A percentile compares a stretch with the other conserved stretches of the same genome.
Conservation (phyloP, 2,329 filamentous ascomycete species). For the Fusarium goolgardi region DNA sequence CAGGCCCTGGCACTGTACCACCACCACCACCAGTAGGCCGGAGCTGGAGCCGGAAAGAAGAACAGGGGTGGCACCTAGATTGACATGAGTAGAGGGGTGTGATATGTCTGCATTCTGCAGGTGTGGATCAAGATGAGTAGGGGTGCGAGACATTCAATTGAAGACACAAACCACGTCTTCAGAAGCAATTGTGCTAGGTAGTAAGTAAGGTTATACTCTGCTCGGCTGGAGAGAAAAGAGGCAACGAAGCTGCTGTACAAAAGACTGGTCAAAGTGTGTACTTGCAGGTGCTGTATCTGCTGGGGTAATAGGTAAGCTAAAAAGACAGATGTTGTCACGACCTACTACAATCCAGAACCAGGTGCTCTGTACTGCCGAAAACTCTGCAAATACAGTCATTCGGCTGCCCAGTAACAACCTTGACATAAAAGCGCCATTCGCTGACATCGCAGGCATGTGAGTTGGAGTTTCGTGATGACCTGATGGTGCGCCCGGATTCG, state of each 20-base stretch:
- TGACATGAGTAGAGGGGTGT: slow-evolving; percentile 19
- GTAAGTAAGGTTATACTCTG: slow-evolving; percentile 19
- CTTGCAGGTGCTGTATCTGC: slow-evolving; percentile 3
- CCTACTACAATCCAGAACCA: not conserved
- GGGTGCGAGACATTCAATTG: slow-evolving; percentile 30
- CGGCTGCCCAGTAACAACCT: not conserved
- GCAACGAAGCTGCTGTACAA: slow-evolving; percentile 22
- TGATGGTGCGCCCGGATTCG: slow-evolving; percentile 10
- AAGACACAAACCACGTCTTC: slow-evolving; percentile 29
- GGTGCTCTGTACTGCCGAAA: not conserved
- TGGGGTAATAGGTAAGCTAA: slow-evolving; percentile 10
- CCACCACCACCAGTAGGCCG: slow-evolving; percentile 38
- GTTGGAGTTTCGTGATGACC: not conserved
- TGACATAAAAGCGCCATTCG: not conserved
- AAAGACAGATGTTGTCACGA: slow-evolving; percentile 12
- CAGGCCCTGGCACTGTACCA: slow-evolving; percentile 31
- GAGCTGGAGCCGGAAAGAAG: slow-evolving; percentile 44
- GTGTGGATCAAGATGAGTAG: slow-evolving; percentile 25
- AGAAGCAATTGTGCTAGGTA: slow-evolving; percentile 34
- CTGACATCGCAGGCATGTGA: slow-evolving; percentile 13
- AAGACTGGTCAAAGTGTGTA: not conserved
- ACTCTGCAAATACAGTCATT: not conserved
- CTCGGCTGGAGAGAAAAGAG: slow-evolving; percentile 29
- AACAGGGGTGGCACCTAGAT: slow-evolving; percentile 34
- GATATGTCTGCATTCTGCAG: not conserved